These are phyloP conservation scores for Cladophialophora exuberans DNA, from an alignment of 2,329 filamentous ascomycete genomes.

Conservation along the genomic window DNA sequence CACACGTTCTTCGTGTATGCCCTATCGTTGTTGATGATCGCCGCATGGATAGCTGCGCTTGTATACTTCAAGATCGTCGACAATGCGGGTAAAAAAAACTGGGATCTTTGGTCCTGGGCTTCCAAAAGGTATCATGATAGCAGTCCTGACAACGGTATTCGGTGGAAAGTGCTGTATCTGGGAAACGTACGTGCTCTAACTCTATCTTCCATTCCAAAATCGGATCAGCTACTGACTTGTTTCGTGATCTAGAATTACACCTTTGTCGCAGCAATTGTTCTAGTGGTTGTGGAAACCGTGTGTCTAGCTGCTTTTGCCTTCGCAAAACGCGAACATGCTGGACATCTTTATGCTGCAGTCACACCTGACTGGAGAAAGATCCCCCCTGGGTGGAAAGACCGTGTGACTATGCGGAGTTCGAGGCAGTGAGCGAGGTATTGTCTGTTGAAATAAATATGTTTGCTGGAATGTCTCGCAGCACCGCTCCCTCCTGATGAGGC, in stretches of 20 bases:
- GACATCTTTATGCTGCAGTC: too few relatives aligned
- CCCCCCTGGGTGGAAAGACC: too few relatives aligned
- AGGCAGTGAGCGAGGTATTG: too few relatives aligned
- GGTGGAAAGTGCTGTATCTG: neutral
- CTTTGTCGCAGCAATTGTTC: neutral
- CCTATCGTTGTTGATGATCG: neutral
- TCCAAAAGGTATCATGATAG: neutral
- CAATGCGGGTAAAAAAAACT: neutral
- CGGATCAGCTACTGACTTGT: neutral
- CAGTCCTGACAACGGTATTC: neutral
- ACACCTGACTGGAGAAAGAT: too few relatives aligned
- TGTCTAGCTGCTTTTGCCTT: too few relatives aligned
- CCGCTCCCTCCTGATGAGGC: too few relatives aligned
- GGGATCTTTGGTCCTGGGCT: neutral
- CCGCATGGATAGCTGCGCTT: neutral
- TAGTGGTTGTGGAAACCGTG: neutral
- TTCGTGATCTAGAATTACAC: neutral
- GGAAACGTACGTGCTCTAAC: neutral
- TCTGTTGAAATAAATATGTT: too few relatives aligned
- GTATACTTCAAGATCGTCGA: neutral
- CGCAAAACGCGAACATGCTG: too few relatives aligned
- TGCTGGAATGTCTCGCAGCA: too few relatives aligned
- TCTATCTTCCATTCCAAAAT: neutral
- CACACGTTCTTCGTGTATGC: neutral
- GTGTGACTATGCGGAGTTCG: too few relatives aligned